Base-by-base conservation (phyloP, 768 basidiomycete species). In the Russula virescens region DNA sequence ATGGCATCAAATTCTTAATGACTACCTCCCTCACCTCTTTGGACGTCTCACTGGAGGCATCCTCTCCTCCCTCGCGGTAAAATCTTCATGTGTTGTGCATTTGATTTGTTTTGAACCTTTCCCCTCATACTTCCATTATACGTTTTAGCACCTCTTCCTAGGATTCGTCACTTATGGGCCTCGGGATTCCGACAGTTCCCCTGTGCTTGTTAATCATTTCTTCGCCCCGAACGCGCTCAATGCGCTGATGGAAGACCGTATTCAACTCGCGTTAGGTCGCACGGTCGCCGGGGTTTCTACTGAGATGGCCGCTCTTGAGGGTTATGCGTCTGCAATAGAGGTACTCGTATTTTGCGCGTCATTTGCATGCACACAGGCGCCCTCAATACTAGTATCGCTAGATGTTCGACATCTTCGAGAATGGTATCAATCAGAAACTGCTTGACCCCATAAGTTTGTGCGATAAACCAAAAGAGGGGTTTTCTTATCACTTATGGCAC, bases 161-260 rank as follows among this genome's bases (percentile, higher is more conserved):
- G 70, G 66, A 31, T 58, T 69, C 42, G 62, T 71, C 46, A 66
- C 70, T 16, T 71, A 71, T 25, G 71, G 67, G 5, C 64, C 66
- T 34, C 35, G 58, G 5, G 53, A 71, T 50, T 51, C 60, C 14
- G 53, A 42, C 35, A 62, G 53, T 14, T 53, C 60, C 3, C 71
- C 71, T 16, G 31, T 71, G 34, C 47, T 70, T 23, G 58, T 63
- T 25, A 67, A 60, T 25, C 66, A 66, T 13, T 68, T 64, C 52
- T 71, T 71, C 53, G 34, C 61, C 11, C 21, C 13, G 23, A 28
- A 23, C 42, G 45, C 59, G n/a, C 26, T 46, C 42, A 58, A 49
- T n/a, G 65, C 69, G 26, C 53, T 71, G 13, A 65, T 63, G 42
- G 68, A 63, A 11, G 48, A 67, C 14, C 55, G 47, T 25, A 21